These are phyloP conservation scores for Ustilago shanxiensis DNA, from an alignment of 1,284 basidiomycete species.

Conservation along the genomic window DNA sequence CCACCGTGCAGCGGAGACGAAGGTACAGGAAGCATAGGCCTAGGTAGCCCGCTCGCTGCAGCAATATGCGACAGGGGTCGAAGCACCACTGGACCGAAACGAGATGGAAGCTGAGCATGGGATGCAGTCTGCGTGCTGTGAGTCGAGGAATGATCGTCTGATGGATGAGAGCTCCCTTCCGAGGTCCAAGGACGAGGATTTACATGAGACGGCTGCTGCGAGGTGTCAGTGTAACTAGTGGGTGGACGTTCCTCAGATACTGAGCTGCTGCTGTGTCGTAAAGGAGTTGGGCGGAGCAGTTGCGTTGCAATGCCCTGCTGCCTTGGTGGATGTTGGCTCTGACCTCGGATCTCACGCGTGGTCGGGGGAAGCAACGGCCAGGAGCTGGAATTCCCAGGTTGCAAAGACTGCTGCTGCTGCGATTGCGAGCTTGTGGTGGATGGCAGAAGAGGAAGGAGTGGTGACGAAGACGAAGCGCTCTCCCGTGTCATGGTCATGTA, in stretches of 20 bases:
- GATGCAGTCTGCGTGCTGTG: not conserved
- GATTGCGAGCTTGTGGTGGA: not conserved
- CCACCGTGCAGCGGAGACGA: not conserved
- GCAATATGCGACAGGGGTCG: not conserved
- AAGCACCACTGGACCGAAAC: not conserved
- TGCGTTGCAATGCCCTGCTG: not conserved
- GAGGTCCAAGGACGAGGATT: not conserved
- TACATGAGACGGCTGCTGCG: not conserved
- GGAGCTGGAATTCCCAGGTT: not conserved
- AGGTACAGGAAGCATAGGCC: not conserved
- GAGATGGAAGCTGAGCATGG: not conserved
- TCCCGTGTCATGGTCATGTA: not conserved
- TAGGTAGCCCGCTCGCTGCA: not conserved
- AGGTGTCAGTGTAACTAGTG: not conserved
- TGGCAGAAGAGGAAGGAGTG: not conserved
- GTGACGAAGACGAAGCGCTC: not conserved
- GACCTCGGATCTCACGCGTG: not conserved
- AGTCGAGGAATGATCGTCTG: not conserved
- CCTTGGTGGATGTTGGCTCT: not conserved
- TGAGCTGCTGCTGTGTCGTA: not conserved
- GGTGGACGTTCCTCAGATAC: not conserved
- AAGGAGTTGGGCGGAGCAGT: not conserved
- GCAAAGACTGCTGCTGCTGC: not conserved
- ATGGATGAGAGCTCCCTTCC: not conserved
- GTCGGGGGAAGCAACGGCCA: slow-evolving; percentile 1